A percentile compares a stretch with the other conserved stretches of the same genome.
Evolutionary conservation across 2,329 filamentous ascomycete genomes (phyloP).

Genomic region (Scolecobasidium constrictum): DNA sequence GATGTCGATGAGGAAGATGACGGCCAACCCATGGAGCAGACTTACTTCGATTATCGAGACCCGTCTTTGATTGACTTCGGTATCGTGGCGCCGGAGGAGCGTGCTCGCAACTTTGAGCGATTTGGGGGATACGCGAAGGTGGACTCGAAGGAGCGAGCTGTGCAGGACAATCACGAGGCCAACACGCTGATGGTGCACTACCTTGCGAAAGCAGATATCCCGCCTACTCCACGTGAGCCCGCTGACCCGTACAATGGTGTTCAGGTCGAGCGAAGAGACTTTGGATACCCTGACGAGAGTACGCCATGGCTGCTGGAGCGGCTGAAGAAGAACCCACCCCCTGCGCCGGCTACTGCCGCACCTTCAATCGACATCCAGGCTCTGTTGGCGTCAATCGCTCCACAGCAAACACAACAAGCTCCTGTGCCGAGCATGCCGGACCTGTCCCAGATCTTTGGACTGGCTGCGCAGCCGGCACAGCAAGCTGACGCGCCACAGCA

Average conservation of each 20-base stretch:
- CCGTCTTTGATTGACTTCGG: slow-evolving; percentile 33
- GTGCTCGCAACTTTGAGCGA: slow-evolving; percentile 31
- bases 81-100: slow-evolving; percentile 26
- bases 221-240: slow-evolving; percentile 34
- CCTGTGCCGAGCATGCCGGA: not conserved
- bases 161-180: slow-evolving; percentile 33
- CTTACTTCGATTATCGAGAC: slow-evolving; percentile 21
- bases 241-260: slow-evolving; percentile 18
- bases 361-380: slow-evolving; percentile 5
- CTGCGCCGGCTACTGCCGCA: not conserved
- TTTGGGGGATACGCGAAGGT: slow-evolving; percentile 33
- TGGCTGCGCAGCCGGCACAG: not conserved
- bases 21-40: slow-evolving; percentile 39
- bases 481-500: not conserved
- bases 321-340: not conserved
- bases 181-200: slow-evolving; percentile 38
- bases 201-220: slow-evolving; percentile 32
- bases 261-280: slow-evolving; percentile 20
- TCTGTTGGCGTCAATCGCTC: not conserved
- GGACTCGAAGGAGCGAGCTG: slow-evolving; percentile 29
- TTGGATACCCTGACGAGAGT: slow-evolving; percentile 25
- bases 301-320: slow-evolving; percentile 10
- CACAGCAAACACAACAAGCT: slow-evolving; percentile 1
- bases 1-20: slow-evolving; percentile 42
- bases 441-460: not conserved